Evolutionary conservation across 164 flowering plant genomes (phyloP).

Genomic region (Warburgia ugandensis): DNA sequence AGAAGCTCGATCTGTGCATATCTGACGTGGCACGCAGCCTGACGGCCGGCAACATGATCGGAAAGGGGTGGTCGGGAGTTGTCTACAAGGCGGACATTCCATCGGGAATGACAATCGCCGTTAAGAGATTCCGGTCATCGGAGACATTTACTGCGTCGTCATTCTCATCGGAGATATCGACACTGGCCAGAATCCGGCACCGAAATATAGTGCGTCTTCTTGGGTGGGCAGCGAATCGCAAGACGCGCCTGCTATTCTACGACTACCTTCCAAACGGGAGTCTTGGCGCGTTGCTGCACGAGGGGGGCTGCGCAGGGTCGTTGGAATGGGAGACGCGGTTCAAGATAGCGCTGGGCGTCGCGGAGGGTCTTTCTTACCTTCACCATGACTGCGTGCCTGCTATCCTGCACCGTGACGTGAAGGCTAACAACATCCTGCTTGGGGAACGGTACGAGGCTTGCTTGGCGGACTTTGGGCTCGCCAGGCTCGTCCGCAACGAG

Average conservation of each 20-base stretch:
- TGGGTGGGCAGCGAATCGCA: constrained; percentile 70
- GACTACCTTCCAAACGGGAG: constrained; percentile 92
- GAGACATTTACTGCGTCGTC: constrained; percentile 43
- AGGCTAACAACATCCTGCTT: constrained; percentile 82
- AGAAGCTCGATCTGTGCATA: constrained; percentile 68
- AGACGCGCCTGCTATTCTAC: constrained; percentile 63
- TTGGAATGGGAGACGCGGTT: constrained; percentile 89
- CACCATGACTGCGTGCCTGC: constrained; percentile 96
- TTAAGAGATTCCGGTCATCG: constrained; percentile 84
- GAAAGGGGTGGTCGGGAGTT: constrained; percentile 92
- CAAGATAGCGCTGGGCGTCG: constrained; percentile 69
- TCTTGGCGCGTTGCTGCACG: constrained; percentile 69
- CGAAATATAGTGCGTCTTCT: constrained; percentile 72
- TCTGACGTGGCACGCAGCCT: constrained; percentile 58
- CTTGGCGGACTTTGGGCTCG: constrained; percentile 89
- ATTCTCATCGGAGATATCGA: constrained; percentile 67
- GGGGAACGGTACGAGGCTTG: constrained; percentile 59
- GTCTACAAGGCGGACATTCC: constrained; percentile 66
- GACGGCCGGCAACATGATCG: constrained; percentile 70
- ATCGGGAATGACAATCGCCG: constrained; percentile 60
- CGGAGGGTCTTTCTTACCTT: constrained; percentile 81
- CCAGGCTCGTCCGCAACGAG: constrained; percentile 38
- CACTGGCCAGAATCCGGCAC: constrained; percentile 85
- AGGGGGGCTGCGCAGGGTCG: constrained; percentile 11
- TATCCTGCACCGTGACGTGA: constrained; percentile 88